Evolutionary conservation across 2,329 filamentous ascomycete species (phyloP), one percentile per base, ranked within the genome.

Genomic region (Phialemonium atrogriseum): DNA sequence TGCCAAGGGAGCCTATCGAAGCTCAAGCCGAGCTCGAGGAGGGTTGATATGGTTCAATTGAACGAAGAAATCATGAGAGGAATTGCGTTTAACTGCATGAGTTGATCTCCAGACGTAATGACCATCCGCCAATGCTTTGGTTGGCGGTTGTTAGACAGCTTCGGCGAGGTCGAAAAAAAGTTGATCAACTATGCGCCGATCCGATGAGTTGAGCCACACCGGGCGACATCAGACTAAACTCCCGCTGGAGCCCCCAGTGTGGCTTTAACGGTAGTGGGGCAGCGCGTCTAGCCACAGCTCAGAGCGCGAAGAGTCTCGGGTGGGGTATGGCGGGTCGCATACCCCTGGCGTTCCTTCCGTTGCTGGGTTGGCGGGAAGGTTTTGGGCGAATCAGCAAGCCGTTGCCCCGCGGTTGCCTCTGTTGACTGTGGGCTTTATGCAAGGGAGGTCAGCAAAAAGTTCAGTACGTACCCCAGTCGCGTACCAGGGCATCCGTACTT

Each of bases 371-470:
- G 24, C 32, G 36, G 29, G 5, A 25, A 26, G 32, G 4, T 7
- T 21, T 22, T 37, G n/a, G 12, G 37, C 68, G 66, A 72, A 71
- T 70, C 33, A 53, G 15, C 44, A 23, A 4, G 10, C 47, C 50
- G 74, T 79, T 79, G 72, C 70, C 46, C 54, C 44, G 68, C 54
- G 49, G 70, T 74, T 73, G 66, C 61, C 50, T 54, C 42, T 73
- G 65, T 72, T 72, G 63, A 70, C 40, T 33, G 43, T 49, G 46
- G 47, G 39, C 39, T 39, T 33, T 14, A 33, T 17, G 31, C 26
- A 33, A 32, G 31, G 38, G 41, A 39, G 37, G 7, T n/a, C 11
- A 13, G 27, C 28, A 24, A 30, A 24, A 24, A 24, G 21, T 17
- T 21, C 35, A 35, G 47, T 51, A 48, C 47, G 50, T 46, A 45